Percentiles rank a stretch among this genome's conserved stretches.
phyloP scores from a whole-genome alignment of 208 protist genomes.

The Lotmaria passim region DNA sequence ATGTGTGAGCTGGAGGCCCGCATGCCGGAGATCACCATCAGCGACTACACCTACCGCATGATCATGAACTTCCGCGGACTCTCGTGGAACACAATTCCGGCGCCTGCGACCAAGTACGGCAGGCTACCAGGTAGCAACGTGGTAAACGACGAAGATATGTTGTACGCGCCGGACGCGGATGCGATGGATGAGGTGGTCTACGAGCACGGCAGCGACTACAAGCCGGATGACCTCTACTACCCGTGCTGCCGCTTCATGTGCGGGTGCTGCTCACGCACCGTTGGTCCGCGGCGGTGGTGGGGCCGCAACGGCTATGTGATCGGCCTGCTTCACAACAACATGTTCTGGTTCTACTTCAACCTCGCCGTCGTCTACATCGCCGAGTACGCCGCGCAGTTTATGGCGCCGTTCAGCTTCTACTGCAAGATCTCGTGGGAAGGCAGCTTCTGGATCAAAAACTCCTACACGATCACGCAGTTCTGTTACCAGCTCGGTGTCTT shows the following conservation, averaged over 20 bases:
- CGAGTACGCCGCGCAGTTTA: constrained; percentile 87
- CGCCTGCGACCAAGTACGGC: constrained; percentile 22
- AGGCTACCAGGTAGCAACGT: constrained; percentile 9
- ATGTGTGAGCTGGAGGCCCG: constrained; percentile 32
- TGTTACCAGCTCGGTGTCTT: constrained; percentile 94
- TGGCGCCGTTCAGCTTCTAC: constrained; percentile 83
- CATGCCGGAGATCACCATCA: constrained; percentile 20
- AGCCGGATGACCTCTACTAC: constrained; percentile 44
- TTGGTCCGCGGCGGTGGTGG: constrained; percentile 54
- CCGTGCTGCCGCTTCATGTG: constrained; percentile 38
- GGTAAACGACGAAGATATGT: constrained; percentile 14
- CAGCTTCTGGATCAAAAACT: constrained; percentile 77
- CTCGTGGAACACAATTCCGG: constrained; percentile 35
- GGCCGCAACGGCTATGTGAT: constrained; percentile 38
- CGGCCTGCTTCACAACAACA: constrained; percentile 55
- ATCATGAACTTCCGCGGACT: constrained; percentile 54
- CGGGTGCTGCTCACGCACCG: constrained; percentile 28
- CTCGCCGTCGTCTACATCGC: constrained; percentile 84
- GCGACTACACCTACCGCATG: constrained; percentile 48
- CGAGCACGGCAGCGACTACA: constrained; percentile 15
- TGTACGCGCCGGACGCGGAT: constrained; percentile 6
- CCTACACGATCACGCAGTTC: constrained; percentile 83
- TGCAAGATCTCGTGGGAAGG: constrained; percentile 37
- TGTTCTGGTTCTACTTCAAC: constrained; percentile 81
- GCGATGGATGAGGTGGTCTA: constrained; percentile 15